Percentiles rank a stretch among this genome's conserved stretches.
These are phyloP conservation scores for Verruconis gallopava DNA, from an alignment of 2,329 filamentous ascomycete genomes.

Conservation along the genomic window DNA sequence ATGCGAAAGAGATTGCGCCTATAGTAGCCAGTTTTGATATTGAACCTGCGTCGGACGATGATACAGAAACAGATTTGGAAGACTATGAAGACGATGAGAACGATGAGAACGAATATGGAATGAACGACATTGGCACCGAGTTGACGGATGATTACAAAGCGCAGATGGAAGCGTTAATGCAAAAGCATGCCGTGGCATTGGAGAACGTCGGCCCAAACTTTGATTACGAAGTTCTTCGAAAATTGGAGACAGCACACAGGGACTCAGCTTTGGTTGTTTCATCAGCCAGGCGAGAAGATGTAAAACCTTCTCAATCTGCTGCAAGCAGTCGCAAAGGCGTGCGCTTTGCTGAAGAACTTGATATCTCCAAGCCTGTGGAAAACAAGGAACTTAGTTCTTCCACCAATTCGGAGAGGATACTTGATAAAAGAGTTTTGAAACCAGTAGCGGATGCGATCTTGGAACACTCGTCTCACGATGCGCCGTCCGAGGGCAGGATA, in stretches of 20 bases:
- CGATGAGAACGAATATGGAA: slow-evolving; percentile 30
- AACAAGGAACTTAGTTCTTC: slow-evolving; percentile 23
- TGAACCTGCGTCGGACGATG: slow-evolving; percentile 45
- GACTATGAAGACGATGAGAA: slow-evolving; percentile 38
- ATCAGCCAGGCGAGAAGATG: background rate
- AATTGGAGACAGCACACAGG: background rate
- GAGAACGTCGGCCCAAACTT: slow-evolving; percentile 8
- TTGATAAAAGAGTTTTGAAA: slow-evolving; percentile 12
- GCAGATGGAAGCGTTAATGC: slow-evolving; percentile 37
- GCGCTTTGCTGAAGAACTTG: slow-evolving; percentile 62
- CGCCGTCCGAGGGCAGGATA: slow-evolving; percentile 8
- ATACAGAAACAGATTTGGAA: slow-evolving; percentile 33
- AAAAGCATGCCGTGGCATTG: slow-evolving; percentile 8
- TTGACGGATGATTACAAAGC: slow-evolving; percentile 37
- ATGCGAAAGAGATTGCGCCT: slow-evolving; percentile 68
- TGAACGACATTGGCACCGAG: slow-evolving; percentile 6
- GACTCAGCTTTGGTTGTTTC: background rate
- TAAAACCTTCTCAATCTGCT: background rate
- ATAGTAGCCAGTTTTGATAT: slow-evolving; percentile 87
- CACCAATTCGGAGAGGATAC: slow-evolving; percentile 19
- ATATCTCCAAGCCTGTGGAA: slow-evolving; percentile 44
- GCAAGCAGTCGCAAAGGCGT: slow-evolving; percentile 52
- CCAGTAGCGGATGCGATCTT: slow-evolving; percentile 15
- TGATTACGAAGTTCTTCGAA: background rate
- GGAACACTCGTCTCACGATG: slow-evolving; percentile 34